Evolutionary conservation across 139 green algal species (phyloP), one percentile per base, ranked within the genome.

Genomic region (Chlamydomonas sphaeroides): DNA sequence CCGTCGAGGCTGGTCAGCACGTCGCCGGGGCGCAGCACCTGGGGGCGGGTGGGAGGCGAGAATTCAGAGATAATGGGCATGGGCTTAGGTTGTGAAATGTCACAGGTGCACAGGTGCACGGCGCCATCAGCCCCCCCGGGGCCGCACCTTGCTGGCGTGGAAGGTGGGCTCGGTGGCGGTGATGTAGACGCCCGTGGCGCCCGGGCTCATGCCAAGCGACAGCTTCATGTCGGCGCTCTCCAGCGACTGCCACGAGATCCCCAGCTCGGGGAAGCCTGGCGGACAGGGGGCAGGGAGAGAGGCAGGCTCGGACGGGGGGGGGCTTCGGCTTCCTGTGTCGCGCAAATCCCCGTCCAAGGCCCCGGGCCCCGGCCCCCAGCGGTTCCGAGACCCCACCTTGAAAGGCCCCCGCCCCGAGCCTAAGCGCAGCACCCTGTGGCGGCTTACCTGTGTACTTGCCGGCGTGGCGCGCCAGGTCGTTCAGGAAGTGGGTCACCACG

Each of bases 401-500:
- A n/a, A n/a, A n/a, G n/a, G n/a, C n/a, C n/a, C n/a, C n/a, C n/a
- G n/a, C n/a, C n/a, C n/a, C n/a, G n/a, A n/a, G n/a, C n/a, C n/a
- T n/a, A n/a, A n/a, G n/a, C n/a, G n/a, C n/a, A n/a, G n/a, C n/a
- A n/a, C n/a, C n/a, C n/a, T n/a, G n/a, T n/a, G n/a, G n/a, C n/a
- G 51, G 17, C 80, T 6, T 61, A 83, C 92, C 96, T 25, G 94
- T 98, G 89, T 97, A 98, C 28, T 69, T 86, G 35, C 80, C 84
- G 53, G 83, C 87, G 80, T 96, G 87, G 21, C 83, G 72, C 41
- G 88, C 77, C 82, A 93, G 95, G 88, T 99, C 97, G 5, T 83
- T 53, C 42, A 99, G 91, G 86, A 99, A 99, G 88, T 99, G 97
- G 35, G 90, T 72, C 38, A 99, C 95, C 5, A 99, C 96, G 26